These are phyloP conservation scores for Aeschynomene evenia DNA, from an alignment of 306 rosid genomes.

Conservation along the genomic window DNA sequence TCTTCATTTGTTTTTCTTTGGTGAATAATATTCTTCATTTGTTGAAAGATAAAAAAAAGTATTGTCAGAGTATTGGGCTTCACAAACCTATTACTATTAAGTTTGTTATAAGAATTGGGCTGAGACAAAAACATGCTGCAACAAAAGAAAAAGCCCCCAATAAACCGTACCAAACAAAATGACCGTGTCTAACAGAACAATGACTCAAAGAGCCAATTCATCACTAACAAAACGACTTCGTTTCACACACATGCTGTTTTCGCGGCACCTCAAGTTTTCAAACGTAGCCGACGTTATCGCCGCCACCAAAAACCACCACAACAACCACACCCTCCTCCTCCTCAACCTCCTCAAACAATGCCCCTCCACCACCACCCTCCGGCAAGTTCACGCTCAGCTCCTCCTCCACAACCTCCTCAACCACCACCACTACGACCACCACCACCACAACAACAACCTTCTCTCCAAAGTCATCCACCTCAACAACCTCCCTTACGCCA, in stretches of 20 bases:
- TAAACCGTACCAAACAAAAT: too few relatives aligned
- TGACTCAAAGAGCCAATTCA: too few relatives aligned
- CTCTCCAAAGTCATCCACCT: conserved; percentile 60
- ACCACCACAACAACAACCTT: conserved; percentile 66
- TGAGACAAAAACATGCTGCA: too few relatives aligned
- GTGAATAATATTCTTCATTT: too few relatives aligned
- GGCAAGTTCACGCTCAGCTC: conserved; percentile 75
- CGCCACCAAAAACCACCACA: neutral
- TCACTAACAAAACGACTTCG: too few relatives aligned
- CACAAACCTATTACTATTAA: too few relatives aligned
- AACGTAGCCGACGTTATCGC: neutral
- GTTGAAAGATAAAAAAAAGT: too few relatives aligned
- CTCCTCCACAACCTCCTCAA: conserved; percentile 47
- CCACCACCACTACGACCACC: conserved; percentile 48
- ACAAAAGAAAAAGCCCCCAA: too few relatives aligned
- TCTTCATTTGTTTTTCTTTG: too few relatives aligned
- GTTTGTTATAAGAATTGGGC: too few relatives aligned
- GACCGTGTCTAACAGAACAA: too few relatives aligned
- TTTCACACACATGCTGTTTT: conserved; percentile 10
- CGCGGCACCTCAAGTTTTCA: neutral
- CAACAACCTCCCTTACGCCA: conserved; percentile 57
- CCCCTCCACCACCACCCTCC: conserved; percentile 38
- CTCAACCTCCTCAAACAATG: conserved; percentile 50
- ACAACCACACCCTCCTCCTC: conserved; percentile 17
- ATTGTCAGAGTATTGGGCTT: too few relatives aligned